These are phyloP conservation scores for Citeromyces matritensis DNA, from an alignment of 805 yeast genomes.

Conservation along the genomic window DNA sequence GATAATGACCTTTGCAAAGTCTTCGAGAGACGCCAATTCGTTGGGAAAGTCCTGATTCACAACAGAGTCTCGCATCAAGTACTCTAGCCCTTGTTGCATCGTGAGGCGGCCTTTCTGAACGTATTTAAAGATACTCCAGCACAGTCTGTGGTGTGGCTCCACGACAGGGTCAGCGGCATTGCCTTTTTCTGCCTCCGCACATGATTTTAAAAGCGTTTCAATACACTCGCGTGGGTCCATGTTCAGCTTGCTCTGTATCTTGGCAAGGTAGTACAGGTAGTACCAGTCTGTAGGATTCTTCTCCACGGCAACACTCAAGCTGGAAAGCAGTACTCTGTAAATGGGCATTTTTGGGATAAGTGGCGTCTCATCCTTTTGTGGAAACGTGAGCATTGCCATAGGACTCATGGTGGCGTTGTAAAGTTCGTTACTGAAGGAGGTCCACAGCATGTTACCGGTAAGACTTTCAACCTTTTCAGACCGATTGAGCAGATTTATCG, in stretches of 20 bases:
- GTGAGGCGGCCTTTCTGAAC: slow-evolving; percentile 20
- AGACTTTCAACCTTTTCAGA: slow-evolving; percentile 11
- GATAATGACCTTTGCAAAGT: slow-evolving; percentile 24
- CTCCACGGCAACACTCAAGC: slow-evolving; percentile 31
- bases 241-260: slow-evolving; percentile 36
- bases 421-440: slow-evolving; percentile 39
- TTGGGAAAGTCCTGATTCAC: slow-evolving; percentile 4
- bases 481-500: slow-evolving; percentile 27
- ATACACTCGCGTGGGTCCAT: slow-evolving; percentile 16
- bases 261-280: slow-evolving; percentile 39
- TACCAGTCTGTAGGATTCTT: slow-evolving; percentile 41
- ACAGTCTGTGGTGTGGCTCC: slow-evolving; percentile 65
- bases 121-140: slow-evolving; percentile 44
- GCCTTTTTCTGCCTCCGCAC: slow-evolving; percentile 22
- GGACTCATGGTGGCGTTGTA: slow-evolving; percentile 47
- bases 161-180: slow-evolving; percentile 38
- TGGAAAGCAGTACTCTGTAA: slow-evolving; percentile 19
- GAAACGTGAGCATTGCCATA: slow-evolving; percentile 45
- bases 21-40: slow-evolving; percentile 8
- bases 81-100: slow-evolving; percentile 19
- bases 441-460: slow-evolving; percentile 29
- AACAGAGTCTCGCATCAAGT: slow-evolving; percentile 21
- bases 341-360: too few relatives aligned
- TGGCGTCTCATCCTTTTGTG: slow-evolving; percentile 14
- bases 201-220: slow-evolving; percentile 25